Percentiles rank a stretch among this genome's conserved stretches.
phyloP scores from a whole-genome alignment of 2,329 filamentous ascomycete genomes.

The Periconia sp. region DNA sequence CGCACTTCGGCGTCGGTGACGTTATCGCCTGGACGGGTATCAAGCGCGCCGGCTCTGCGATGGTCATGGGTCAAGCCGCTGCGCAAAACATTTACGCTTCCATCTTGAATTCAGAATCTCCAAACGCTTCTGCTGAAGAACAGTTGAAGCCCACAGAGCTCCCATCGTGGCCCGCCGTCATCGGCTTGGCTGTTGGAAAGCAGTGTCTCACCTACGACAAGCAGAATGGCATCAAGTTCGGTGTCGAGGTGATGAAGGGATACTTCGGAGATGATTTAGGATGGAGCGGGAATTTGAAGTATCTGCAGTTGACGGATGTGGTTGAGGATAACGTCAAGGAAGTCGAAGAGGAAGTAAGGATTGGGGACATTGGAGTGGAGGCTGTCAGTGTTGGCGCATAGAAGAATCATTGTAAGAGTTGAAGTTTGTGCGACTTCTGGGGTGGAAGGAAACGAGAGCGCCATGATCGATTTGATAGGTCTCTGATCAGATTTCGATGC shows the following conservation, averaged over 20 bases:
- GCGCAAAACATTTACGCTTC: conserved; percentile 61
- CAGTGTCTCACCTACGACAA: conserved; percentile 69
- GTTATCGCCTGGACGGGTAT: conserved; percentile 75
- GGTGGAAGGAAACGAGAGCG: too few species aligned
- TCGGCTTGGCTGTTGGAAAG: conserved; percentile 74
- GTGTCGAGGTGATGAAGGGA: conserved; percentile 66
- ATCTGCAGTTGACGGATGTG: conserved; percentile 40
- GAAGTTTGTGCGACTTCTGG: too few species aligned
- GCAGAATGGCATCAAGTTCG: conserved; percentile 62
- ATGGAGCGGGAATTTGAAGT: conserved; percentile 47
- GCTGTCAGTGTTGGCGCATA: conserved; percentile 30
- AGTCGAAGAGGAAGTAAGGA: conserved; percentile 23
- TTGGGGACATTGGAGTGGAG: conserved; percentile 37
- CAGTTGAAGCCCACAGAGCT: conserved; percentile 29
- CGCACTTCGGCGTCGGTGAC: conserved; percentile 75
- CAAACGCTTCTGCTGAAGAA: conserved; percentile 15
- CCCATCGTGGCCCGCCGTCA: conserved; percentile 57
- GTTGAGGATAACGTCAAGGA: conserved; percentile 26
- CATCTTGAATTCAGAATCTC: conserved; percentile 42
- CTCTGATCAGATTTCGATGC: too few species aligned
- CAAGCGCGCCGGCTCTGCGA: conserved; percentile 78
- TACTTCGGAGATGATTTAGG: conserved; percentile 74
- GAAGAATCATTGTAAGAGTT: too few species aligned
- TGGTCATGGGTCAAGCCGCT: conserved; percentile 72
- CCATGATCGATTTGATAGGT: too few species aligned